Percentiles rank a stretch among this genome's conserved stretches.
phyloP scores from a whole-genome alignment of 768 basidiomycete species.

The Pleurotus sapidus region DNA sequence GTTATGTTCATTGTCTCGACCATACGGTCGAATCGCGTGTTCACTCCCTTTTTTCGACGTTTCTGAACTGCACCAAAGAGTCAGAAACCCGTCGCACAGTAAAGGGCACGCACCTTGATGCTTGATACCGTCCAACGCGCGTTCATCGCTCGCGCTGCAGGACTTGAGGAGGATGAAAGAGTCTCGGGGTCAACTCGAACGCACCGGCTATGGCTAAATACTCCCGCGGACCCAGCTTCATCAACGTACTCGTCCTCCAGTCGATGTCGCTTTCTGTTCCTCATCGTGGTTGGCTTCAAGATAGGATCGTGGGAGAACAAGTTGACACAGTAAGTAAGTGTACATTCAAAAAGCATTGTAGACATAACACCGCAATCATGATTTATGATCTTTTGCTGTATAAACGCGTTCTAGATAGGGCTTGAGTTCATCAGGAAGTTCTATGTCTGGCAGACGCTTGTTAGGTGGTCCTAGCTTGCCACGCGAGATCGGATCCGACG shows the following conservation, averaged over 20 bases:
- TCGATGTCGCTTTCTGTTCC: background rate
- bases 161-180: background rate
- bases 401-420: background rate
- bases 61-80: conserved; percentile 23
- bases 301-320: too few species aligned
- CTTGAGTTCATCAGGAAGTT: background rate
- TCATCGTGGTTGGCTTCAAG: background rate
- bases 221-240: conserved; percentile 12
- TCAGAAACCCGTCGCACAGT: too few species aligned
- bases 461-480: conserved; percentile 8
- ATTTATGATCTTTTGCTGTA: too few species aligned
- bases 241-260: background rate
- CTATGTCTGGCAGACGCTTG: background rate
- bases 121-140: conserved; percentile 7
- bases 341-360: too few species aligned
- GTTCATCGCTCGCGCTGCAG: conserved; percentile 13
- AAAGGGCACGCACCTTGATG: background rate
- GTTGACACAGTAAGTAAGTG: too few species aligned
- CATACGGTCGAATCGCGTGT: conserved; percentile 67
- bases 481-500: conserved; percentile 23
- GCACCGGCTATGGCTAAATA: conserved; percentile 17
- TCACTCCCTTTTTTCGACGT: conserved; percentile 50
- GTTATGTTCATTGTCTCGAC: conserved; percentile 52
- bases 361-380: too few species aligned
- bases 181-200: background rate